Conservation (phyloP, 257 asterid genomes). For the Nicotiana noctiflora region DNA sequence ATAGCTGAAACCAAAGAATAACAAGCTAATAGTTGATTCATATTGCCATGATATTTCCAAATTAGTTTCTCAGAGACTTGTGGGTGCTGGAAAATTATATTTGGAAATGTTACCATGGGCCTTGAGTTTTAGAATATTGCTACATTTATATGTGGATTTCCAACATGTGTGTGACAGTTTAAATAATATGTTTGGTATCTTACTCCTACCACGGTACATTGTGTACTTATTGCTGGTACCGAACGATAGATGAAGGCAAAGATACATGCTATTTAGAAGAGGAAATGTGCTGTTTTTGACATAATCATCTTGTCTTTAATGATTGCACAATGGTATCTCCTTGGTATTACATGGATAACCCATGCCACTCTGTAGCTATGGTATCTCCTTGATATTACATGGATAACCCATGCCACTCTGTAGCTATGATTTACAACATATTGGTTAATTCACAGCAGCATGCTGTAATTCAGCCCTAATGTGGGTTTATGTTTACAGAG, state of each 20-base stretch:
- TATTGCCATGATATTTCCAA: background rate
- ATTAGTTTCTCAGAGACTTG: background rate
- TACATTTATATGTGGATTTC: background rate
- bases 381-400: background rate
- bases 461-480: background rate
- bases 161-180: background rate
- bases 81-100: background rate
- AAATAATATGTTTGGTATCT: background rate
- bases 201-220: background rate
- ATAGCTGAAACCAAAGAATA: background rate
- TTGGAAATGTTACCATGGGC: background rate
- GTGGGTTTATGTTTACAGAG: constrained; percentile 40
- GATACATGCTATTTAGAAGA: background rate
- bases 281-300: background rate
- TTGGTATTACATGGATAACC: background rate
- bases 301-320: background rate
- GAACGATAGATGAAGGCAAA: background rate
- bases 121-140: background rate
- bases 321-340: background rate
- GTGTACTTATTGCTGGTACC: background rate
- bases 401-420: background rate
- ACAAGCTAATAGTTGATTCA: background rate
- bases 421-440: background rate
- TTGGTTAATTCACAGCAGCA: background rate
- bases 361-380: background rate